Conservation (phyloP, 140 eudicot genomes). For the Flaveria floridana region DNA sequence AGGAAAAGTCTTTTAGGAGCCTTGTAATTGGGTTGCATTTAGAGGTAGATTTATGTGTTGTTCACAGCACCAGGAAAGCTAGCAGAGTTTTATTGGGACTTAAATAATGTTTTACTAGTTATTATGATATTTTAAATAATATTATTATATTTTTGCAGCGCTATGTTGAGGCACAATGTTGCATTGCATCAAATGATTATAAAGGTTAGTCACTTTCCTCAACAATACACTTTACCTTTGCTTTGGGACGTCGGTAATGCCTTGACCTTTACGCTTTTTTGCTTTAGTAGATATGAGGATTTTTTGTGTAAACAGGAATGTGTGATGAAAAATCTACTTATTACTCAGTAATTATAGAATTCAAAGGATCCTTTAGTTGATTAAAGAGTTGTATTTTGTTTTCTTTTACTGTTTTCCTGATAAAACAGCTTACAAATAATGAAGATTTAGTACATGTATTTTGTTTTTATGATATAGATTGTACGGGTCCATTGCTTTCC, state of each 20-base stretch:
- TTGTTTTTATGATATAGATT: neutral
- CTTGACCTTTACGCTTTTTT: conserved; percentile 15
- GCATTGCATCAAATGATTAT: conserved; percentile 89
- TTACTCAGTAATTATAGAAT: neutral
- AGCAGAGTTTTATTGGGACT: neutral
- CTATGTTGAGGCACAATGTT: conserved; percentile 95
- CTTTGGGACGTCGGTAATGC: conserved; percentile 4
- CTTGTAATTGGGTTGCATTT: neutral
- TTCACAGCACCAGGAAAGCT: neutral
- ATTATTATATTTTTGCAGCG: conserved; percentile 55
- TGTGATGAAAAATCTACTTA: neutral
- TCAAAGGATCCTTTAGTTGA: neutral
- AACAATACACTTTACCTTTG: neutral
- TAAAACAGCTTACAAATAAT: neutral
- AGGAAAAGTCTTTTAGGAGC: neutral
- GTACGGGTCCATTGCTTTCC: neutral
- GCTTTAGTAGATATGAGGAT: conserved; percentile 11
- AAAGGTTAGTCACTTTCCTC: conserved; percentile 55
- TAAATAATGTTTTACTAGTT: neutral
- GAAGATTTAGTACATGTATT: neutral
- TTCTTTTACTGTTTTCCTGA: neutral
- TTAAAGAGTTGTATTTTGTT: neutral
- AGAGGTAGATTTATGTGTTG: neutral
- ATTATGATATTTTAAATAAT: neutral
- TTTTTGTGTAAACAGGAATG: neutral